Evolutionary conservation across 805 yeast species (phyloP), one percentile per base, ranked within the genome.

Genomic region (Aciculoconidium aculeatum): DNA sequence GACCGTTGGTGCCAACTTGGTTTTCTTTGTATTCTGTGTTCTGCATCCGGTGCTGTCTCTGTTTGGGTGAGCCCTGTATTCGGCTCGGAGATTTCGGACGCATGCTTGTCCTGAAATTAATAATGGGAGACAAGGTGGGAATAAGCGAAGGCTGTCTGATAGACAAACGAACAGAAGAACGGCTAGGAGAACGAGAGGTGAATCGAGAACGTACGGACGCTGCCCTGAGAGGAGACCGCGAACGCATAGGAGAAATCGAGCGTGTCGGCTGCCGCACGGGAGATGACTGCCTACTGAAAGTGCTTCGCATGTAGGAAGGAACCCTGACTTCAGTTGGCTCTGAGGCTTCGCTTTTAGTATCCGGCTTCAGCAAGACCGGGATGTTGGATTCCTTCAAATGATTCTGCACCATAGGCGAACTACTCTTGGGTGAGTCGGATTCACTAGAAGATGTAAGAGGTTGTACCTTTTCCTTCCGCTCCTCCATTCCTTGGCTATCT

Each of bases 271-370:
- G 16, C 8, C 34, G 19, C 5, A 27, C 17, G 5, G 35, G 35
- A 4, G 35, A 32, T 6, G 31, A 23, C 17, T 27, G 27, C 11
- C 23, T 12, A 18, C 30, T 31, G 1, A 27, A 18, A 3, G 36
- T 32, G 17, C 28, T n/a, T 10, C 36, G 17, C 36, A 32, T 32
- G 19, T 32, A 32, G 2, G 36, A 32, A 11, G 35, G 35, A 10
- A 27, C 12, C 13, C 25, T 10, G 25, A 17, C 15, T 8, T 25
- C 27, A 13, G 27, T 6, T 21, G 6, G 19, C 7, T 17, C 19
- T 7, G 19, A 17, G 19, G 12, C 23, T 21, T n/a, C 11, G 9
- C 23, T 10, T 21, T 21, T 6, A n/a, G 20, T 13, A 7, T 21
- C 12, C 5, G 30, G 22, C 12, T 23, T 18, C 3, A 11, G 12